phyloP scores from a whole-genome alignment of 257 asterid species.

The Primulina huaijiensis region DNA sequence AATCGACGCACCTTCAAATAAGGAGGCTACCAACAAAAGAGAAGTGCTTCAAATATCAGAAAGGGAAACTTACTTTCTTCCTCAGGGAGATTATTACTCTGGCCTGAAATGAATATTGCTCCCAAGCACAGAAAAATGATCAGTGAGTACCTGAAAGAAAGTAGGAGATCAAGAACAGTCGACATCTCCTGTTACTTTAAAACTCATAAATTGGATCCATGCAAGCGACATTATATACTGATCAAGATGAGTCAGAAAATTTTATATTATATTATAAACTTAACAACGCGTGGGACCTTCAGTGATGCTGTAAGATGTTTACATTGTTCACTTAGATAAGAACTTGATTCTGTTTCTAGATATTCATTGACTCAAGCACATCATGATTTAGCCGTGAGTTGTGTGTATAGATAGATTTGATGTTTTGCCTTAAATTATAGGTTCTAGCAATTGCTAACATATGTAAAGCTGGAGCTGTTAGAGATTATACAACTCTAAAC shows the following conservation, averaged over 20 bases:
- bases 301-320: background rate
- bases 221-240: conserved; percentile 2
- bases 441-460: too few relatives aligned
- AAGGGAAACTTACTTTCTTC: conserved; percentile 30
- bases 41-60: background rate
- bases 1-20: background rate
- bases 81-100: conserved; percentile 27
- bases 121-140: conserved; percentile 18
- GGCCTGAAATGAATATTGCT: conserved; percentile 18
- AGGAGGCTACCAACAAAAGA: background rate
- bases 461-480: too few relatives aligned
- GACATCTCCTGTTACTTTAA: conserved; percentile 17
- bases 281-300: background rate
- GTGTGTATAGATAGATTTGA: too few relatives aligned
- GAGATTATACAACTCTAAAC: too few relatives aligned
- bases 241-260: conserved; percentile 1
- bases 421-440: too few relatives aligned
- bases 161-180: background rate
- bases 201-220: background rate
- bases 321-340: too few relatives aligned
- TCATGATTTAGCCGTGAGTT: too few relatives aligned
- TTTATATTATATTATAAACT: background rate
- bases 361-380: too few relatives aligned
- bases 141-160: conserved; percentile 21
- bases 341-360: too few relatives aligned